Base-by-base conservation (phyloP, 306 rosid species). In the Rubus idaeus region DNA sequence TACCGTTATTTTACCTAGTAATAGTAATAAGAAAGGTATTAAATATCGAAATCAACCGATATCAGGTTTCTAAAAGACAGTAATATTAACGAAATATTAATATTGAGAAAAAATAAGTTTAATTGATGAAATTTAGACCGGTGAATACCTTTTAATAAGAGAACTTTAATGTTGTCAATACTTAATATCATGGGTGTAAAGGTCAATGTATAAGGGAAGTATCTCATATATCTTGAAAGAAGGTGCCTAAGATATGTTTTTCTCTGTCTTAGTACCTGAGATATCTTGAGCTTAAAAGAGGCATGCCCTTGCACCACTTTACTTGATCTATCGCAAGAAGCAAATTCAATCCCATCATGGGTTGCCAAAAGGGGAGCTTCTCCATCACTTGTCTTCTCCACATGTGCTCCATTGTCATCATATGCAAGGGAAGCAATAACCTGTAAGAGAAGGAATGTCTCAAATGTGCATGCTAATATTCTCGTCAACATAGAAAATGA, bases 251-350 rank as follows among this genome's bases (percentile, higher is more conserved):
- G 6, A 8, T 45, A 40, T 47, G 9, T 58, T 75, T 52, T 37
- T 61, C 9, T 37, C 42, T 39, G 71, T 64, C 82, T 83, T 30
- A 75, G 77, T 67, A 94, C 97, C 98, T 92, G 97, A 81, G 96
- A 90, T 90, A 92, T 90, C 90, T 91, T 94, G 77, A 94, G 92
- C 91, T 90, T 94, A 81, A 94, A 94, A 64, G 96, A 89, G 64
- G 98, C 97, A 58, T 90, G 96, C 60, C 97, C 98, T 76, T 87
- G 78, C 85, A 94, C 74, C 80, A 92, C 75, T 77, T 89, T 89
- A 82, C 86, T 88, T 21, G 98, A 95, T 71, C 92, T 85, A 69
- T 88, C 92, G 40, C 53, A 42, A 56, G 95, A 88, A 72, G 91
- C 66, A 85, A 86, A 90, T 80, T 94, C 98, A 72, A 84, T 69